Evolutionary conservation across 129 eudicot species (phyloP).

Genomic region (Artemisia annua): DNA sequence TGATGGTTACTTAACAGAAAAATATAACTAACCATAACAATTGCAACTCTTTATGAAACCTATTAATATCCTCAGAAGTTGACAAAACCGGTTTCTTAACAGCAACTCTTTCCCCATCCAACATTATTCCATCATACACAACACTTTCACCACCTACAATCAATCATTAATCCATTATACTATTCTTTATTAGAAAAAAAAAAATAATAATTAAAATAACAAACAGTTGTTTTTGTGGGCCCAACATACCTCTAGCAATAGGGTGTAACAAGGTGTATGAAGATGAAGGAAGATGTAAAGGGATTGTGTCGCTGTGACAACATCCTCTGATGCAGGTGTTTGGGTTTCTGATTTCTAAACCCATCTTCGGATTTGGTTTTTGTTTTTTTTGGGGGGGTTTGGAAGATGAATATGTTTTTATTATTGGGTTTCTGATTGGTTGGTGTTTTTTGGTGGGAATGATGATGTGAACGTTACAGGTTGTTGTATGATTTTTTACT

Average conservation of each 20-base stretch:
- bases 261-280: constrained; percentile 64
- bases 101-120: constrained; percentile 75
- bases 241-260: constrained; percentile 68
- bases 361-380: constrained; percentile 37
- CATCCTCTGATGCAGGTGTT: constrained; percentile 88
- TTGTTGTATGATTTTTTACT: too few species aligned
- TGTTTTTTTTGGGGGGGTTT: neutral
- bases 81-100: constrained; percentile 82
- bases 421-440: too few species aligned
- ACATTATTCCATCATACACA: constrained; percentile 69
- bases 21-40: constrained; percentile 56
- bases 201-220: too few species aligned
- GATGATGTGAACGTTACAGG: too few species aligned
- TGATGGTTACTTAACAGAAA: neutral
- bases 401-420: too few species aligned
- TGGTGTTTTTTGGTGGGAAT: too few species aligned
- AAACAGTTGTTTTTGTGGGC: too few species aligned
- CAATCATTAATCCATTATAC: neutral
- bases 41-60: constrained; percentile 82
- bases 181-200: too few species aligned
- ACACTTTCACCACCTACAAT: constrained; percentile 90
- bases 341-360: constrained; percentile 54
- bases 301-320: constrained; percentile 76
- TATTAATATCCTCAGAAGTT: constrained; percentile 76
- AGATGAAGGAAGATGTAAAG: constrained; percentile 83